phyloP scores from a whole-genome alignment of 345 rosid species.

The Ceriops decandra region DNA sequence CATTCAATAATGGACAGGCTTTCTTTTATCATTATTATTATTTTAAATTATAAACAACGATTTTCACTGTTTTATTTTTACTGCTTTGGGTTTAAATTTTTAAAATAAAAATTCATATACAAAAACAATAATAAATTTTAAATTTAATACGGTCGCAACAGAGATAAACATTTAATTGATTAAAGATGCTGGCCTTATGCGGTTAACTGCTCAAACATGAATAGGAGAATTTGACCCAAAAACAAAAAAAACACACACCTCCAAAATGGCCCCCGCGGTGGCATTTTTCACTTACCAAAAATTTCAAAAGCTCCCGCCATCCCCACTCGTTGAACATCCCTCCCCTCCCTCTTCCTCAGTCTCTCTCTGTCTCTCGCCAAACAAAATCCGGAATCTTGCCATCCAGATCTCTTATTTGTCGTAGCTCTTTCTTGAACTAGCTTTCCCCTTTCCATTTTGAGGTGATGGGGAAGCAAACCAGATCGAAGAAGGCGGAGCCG shows the following conservation, averaged over 20 bases:
- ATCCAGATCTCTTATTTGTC: neutral
- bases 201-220: no score
- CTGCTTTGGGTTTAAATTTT: no score
- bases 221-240: no score
- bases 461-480: slow-evolving; percentile 52
- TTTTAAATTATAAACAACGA: no score
- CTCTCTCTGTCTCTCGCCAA: neutral
- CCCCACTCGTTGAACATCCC: neutral
- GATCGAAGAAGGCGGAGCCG: slow-evolving; percentile 35
- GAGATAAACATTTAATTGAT: no score
- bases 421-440: neutral
- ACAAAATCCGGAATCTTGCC: neutral
- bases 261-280: neutral
- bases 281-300: neutral
- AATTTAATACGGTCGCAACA: no score
- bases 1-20: no score
- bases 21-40: no score
- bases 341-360: neutral
- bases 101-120: no score
- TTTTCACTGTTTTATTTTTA: no score
- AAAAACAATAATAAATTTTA: no score
- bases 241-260: neutral
- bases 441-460: neutral
- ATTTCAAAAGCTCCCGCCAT: slow-evolving; percentile 5
- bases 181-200: no score